These are phyloP conservation scores for Camellia japonica DNA, from an alignment of 148 eudicot genomes.

Conservation along the genomic window DNA sequence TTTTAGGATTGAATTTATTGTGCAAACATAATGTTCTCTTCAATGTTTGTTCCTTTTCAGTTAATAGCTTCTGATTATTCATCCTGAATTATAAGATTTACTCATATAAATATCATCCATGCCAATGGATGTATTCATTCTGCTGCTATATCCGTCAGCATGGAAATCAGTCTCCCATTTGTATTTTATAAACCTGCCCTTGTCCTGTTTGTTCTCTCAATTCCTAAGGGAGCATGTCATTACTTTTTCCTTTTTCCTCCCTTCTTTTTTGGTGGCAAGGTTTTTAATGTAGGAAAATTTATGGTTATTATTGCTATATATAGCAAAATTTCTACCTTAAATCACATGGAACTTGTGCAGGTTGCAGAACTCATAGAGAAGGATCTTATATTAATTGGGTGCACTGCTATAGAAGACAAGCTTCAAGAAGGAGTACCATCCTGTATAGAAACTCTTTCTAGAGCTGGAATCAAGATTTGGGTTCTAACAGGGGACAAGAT, in stretches of 20 bases:
- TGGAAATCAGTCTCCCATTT: neutral
- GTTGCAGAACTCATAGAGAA: conserved; percentile 92
- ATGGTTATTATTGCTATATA: too few relatives aligned
- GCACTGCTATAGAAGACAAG: conserved; percentile 97
- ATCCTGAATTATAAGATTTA: neutral
- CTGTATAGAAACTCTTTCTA: conserved; percentile 89
- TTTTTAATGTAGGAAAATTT: too few relatives aligned
- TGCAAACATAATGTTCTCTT: neutral
- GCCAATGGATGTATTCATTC: neutral
- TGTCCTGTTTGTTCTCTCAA: neutral
- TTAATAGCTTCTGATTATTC: neutral
- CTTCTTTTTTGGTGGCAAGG: too few relatives aligned
- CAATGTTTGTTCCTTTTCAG: neutral
- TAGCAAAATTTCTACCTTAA: too few relatives aligned
- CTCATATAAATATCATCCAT: neutral
- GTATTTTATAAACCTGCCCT: neutral
- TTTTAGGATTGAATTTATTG: neutral
- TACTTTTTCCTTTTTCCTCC: too few relatives aligned
- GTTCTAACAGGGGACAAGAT: conserved; percentile 96
- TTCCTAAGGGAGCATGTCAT: too few relatives aligned
- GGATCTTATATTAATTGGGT: conserved; percentile 82
- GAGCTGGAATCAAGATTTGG: conserved; percentile 98
- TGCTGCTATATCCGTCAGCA: neutral
- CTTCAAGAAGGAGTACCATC: conserved; percentile 98
- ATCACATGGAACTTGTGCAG: conserved; percentile 29